Evolutionary conservation across 345 rosid species (phyloP).

Genomic region (Melaleuca alternifolia): DNA sequence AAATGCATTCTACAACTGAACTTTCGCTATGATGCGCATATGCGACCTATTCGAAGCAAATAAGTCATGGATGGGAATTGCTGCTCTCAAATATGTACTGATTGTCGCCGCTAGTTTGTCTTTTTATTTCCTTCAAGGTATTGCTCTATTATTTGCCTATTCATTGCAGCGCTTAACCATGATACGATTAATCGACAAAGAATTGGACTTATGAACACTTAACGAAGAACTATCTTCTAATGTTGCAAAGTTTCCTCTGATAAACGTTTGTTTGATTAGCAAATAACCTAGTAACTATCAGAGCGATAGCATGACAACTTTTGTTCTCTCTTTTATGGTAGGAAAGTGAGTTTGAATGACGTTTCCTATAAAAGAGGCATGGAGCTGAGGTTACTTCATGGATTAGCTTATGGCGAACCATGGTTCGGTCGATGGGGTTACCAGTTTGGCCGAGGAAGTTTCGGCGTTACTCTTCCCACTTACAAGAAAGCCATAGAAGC

Average conservation of each 20-base stretch:
- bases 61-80: neutral
- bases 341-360: slow-evolving; percentile 80
- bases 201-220: neutral
- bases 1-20: neutral
- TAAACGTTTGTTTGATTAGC: neutral
- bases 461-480: slow-evolving; percentile 50
- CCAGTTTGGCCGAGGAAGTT: slow-evolving; percentile 63
- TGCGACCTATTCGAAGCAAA: neutral
- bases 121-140: neutral
- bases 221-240: neutral
- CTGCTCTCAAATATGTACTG: neutral
- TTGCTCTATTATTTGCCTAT: neutral
- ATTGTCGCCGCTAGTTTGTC: neutral
- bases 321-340: slow-evolving; percentile 4
- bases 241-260: neutral
- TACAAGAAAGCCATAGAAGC: slow-evolving; percentile 75
- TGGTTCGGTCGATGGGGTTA: slow-evolving; percentile 95
- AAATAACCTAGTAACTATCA: neutral
- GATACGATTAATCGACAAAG: neutral
- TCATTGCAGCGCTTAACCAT: neutral
- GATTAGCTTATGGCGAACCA: slow-evolving; percentile 56
- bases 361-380: slow-evolving; percentile 58
- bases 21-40: neutral
- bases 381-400: slow-evolving; percentile 71
- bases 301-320: neutral